phyloP scores from a whole-genome alignment of 345 rosid genomes.

The Brassica cretica region DNA sequence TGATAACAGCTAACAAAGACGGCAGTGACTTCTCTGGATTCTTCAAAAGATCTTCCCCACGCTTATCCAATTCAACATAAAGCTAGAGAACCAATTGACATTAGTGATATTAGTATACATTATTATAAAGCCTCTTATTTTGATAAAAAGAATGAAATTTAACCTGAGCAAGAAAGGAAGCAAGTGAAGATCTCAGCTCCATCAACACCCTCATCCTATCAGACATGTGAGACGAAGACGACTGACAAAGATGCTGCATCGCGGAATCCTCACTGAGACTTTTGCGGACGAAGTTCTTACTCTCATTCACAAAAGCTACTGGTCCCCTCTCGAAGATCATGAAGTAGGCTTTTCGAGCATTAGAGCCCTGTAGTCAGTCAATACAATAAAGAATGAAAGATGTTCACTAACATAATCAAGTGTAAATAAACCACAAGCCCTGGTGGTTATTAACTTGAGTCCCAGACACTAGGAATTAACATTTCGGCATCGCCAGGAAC shows the following conservation, averaged over 20 bases:
- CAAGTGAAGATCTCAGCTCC: slow-evolving; percentile 60
- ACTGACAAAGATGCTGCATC: slow-evolving; percentile 52
- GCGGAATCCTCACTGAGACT: slow-evolving; percentile 51
- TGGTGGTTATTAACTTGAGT: no score
- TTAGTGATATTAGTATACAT: slow-evolving; percentile 5
- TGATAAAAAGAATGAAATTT: no score
- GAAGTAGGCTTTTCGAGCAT: slow-evolving; percentile 65
- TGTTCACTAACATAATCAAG: not conserved
- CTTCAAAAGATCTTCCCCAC: slow-evolving; percentile 65
- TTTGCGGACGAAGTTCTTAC: slow-evolving; percentile 47
- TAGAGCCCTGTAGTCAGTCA: slow-evolving; percentile 52
- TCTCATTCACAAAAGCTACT: slow-evolving; percentile 59
- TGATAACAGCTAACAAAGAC: slow-evolving; percentile 49
- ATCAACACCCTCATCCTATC: slow-evolving; percentile 66
- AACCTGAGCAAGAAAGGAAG: slow-evolving; percentile 92
- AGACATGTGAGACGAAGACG: slow-evolving; percentile 67
- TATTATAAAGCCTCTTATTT: no score
- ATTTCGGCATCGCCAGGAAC: no score
- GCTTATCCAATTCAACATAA: slow-evolving; percentile 68
- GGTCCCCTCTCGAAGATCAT: slow-evolving; percentile 96
- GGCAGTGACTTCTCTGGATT: slow-evolving; percentile 66
- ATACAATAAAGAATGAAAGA: not conserved
- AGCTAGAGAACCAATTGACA: slow-evolving; percentile 48
- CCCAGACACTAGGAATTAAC: no score
- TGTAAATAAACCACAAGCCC: no score